Conservation (phyloP, 2,329 filamentous ascomycete species). For the Magnaporthales sp. region DNA sequence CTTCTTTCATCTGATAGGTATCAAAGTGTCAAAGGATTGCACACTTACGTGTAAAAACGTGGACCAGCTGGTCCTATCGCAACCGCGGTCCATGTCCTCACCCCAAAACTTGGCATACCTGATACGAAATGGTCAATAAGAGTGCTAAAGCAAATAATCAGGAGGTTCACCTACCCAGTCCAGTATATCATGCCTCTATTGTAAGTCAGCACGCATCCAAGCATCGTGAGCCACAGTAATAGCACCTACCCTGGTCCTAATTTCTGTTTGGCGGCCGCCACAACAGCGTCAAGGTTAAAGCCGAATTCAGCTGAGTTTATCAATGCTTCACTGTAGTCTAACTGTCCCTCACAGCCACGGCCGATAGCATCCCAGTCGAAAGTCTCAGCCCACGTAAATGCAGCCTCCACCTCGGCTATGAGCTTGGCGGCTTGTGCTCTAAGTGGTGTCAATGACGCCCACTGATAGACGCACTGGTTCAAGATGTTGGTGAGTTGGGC, state of each 20-base stretch:
- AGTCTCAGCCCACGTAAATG: neutral
- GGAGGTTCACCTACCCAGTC: neutral
- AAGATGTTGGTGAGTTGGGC: neutral
- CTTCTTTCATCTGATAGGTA: neutral
- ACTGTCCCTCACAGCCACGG: neutral
- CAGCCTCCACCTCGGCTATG: neutral
- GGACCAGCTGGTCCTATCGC: neutral
- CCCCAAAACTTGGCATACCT: neutral
- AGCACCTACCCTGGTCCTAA: neutral
- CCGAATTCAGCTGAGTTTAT: neutral
- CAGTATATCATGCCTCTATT: neutral
- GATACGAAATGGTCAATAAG: neutral
- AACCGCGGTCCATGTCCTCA: neutral
- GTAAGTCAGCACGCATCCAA: neutral
- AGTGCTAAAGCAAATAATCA: too few relatives aligned
- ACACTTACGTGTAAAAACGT: neutral
- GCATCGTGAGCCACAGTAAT: neutral
- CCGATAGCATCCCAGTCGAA: neutral
- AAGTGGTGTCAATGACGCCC: neutral
- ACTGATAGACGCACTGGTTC: neutral
- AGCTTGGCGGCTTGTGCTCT: neutral
- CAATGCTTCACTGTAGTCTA: neutral
- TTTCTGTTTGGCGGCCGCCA: neutral
- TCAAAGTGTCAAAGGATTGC: neutral
- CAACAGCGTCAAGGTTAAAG: neutral